Conservation (phyloP, 2,329 filamentous ascomycete genomes). For the Aureobasidium leucospermi region DNA sequence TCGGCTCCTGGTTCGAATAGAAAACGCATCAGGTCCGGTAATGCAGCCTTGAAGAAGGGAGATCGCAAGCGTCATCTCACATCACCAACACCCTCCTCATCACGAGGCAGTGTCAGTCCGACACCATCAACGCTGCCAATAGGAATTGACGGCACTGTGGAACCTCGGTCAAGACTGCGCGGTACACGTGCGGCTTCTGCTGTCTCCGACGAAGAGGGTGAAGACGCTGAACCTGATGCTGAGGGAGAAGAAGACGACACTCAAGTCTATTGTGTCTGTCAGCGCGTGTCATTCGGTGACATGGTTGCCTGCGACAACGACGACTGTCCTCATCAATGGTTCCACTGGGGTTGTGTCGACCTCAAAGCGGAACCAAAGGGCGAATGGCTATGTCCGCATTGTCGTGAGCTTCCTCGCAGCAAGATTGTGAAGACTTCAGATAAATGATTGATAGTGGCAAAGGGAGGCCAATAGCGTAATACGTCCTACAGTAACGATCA, state of each 20-base stretch:
- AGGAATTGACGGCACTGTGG: slow-evolving; percentile 21
- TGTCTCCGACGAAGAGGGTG: slow-evolving; percentile 22
- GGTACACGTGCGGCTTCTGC: neutral
- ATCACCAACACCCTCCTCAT: slow-evolving; percentile 24
- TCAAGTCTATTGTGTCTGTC: slow-evolving; percentile 72
- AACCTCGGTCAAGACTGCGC: slow-evolving; percentile 6
- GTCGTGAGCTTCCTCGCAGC: slow-evolving; percentile 26
- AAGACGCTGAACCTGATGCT: slow-evolving; percentile 36
- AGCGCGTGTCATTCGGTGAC: slow-evolving; percentile 76
- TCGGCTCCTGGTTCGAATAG: slow-evolving; percentile 20
- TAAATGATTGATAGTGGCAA: neutral
- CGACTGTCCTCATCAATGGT: slow-evolving; percentile 76
- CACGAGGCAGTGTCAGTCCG: slow-evolving; percentile 24
- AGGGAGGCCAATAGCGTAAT: neutral
- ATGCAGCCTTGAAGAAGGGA: slow-evolving; percentile 18
- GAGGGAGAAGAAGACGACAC: slow-evolving; percentile 67
- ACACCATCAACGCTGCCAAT: slow-evolving; percentile 27
- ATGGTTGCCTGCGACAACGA: slow-evolving; percentile 88
- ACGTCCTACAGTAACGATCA: too few species aligned
- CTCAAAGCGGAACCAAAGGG: slow-evolving; percentile 44
- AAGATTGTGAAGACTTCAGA: slow-evolving; percentile 34
- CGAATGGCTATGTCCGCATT: slow-evolving; percentile 43
- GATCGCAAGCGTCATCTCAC: slow-evolving; percentile 29
- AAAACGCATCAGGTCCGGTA: slow-evolving; percentile 15
- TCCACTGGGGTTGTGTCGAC: slow-evolving; percentile 63